Evolutionary conservation across 495 filamentous ascomycete species (phyloP).

Genomic region (Chaetomidium leptoderma): DNA sequence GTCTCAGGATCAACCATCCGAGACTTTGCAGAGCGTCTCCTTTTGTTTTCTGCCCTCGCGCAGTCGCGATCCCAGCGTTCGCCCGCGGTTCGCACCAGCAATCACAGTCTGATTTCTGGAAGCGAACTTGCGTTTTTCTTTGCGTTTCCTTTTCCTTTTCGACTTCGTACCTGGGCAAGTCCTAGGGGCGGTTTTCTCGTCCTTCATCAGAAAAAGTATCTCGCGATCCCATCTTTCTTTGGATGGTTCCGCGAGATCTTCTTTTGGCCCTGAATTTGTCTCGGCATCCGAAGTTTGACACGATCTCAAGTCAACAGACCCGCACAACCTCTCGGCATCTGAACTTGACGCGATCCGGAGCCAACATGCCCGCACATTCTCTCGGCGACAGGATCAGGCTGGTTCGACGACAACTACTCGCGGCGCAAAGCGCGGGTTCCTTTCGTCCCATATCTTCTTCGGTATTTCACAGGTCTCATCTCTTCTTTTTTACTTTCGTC

Average conservation of each 20-base stretch:
- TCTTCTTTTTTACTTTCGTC: neutral
- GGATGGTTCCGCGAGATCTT: neutral
- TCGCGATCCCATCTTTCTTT: neutral
- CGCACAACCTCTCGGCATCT: neutral
- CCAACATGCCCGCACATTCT: neutral
- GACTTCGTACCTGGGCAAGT: too few species aligned
- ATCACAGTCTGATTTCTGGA: slow-evolving; percentile 4
- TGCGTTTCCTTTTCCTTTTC: neutral
- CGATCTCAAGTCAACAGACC: neutral
- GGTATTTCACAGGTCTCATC: neutral
- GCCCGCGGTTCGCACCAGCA: neutral
- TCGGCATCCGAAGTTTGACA: neutral
- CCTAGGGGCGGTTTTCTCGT: too few species aligned
- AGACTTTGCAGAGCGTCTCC: neutral
- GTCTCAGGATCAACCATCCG: neutral
- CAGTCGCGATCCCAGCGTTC: neutral
- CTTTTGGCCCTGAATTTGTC: too few species aligned
- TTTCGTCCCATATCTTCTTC: neutral
- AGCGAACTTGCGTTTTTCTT: neutral
- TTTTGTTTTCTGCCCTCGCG: neutral
- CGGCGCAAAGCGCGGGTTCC: neutral
- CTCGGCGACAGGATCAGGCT: neutral
- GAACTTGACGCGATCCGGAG: neutral
- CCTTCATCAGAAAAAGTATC: too few species aligned
- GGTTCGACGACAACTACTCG: neutral